A percentile compares a stretch with the other conserved stretches of the same genome.
phyloP scores from a whole-genome alignment of 768 basidiomycete species.

The Tephrocybe sp. region DNA sequence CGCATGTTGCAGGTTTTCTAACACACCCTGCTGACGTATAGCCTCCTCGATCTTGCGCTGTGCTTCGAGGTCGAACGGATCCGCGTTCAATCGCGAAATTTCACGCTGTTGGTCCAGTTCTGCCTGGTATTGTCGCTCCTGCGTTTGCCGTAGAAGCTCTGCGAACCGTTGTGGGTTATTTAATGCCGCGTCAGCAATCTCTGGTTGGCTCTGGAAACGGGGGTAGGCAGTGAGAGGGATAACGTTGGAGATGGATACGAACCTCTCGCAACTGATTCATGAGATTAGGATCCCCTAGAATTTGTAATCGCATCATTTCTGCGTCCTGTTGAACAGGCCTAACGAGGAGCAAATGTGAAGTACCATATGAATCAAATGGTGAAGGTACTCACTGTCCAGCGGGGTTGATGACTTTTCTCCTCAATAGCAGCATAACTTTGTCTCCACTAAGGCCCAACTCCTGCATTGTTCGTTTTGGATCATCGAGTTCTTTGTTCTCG shows the following conservation, averaged over 20 bases:
- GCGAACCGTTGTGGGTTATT: constrained; percentile 74
- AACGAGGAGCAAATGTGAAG: neutral
- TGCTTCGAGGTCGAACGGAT: constrained; percentile 91
- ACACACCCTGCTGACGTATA: constrained; percentile 84
- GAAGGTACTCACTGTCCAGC: constrained; percentile 39
- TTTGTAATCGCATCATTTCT: constrained; percentile 88
- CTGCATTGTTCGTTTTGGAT: constrained; percentile 67
- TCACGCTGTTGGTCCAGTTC: constrained; percentile 62
- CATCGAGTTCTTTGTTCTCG: constrained; percentile 63
- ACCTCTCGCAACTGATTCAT: constrained; percentile 76
- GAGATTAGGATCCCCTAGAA: constrained; percentile 80
- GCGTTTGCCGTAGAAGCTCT: constrained; percentile 63
- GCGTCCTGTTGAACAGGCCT: constrained; percentile 78
- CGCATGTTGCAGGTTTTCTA: constrained; percentile 93
- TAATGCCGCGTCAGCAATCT: constrained; percentile 71
- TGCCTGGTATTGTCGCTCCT: constrained; percentile 49
- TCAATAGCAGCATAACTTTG: constrained; percentile 65
- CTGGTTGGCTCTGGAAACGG: constrained; percentile 69
- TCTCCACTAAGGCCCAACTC: constrained; percentile 59
- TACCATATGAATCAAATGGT: neutral
- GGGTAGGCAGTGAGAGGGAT: neutral
- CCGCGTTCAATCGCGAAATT: constrained; percentile 71
- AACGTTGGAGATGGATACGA: constrained; percentile 20
- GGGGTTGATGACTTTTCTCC: constrained; percentile 52
- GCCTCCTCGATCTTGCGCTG: constrained; percentile 93